These are phyloP conservation scores for Tylopilus intermedius DNA, from an alignment of 768 basidiomycete species.

Conservation along the genomic window DNA sequence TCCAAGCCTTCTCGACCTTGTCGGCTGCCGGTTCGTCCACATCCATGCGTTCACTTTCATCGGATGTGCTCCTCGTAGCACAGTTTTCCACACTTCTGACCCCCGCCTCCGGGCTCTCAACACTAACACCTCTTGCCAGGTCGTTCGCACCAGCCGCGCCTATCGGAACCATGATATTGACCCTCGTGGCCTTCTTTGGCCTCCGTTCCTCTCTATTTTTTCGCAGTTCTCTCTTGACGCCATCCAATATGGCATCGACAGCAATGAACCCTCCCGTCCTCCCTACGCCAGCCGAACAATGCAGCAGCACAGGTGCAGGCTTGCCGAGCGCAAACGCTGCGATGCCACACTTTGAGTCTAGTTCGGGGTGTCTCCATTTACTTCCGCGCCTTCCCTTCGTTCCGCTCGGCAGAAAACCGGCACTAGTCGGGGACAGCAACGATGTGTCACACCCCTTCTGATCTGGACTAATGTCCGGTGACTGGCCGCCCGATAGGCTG, in stretches of 20 bases:
- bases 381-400: constrained; percentile 11
- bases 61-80: not conserved
- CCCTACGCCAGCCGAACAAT: constrained; percentile 94
- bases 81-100: not conserved
- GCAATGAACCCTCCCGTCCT: constrained; percentile 92
- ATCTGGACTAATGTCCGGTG: constrained; percentile 11
- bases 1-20: not conserved
- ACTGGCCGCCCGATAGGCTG: constrained; percentile 15
- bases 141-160: constrained; percentile 1
- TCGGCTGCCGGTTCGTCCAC: constrained; percentile 20
- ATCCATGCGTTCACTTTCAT: constrained; percentile 19
- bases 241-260: constrained; percentile 81
- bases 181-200: constrained; percentile 2
- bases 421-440: constrained; percentile 18
- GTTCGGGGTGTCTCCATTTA: constrained; percentile 33
- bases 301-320: constrained; percentile 62
- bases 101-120: constrained; percentile 10
- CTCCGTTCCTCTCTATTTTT: constrained; percentile 27
- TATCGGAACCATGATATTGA: not conserved
- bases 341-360: constrained; percentile 56
- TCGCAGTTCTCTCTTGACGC: constrained; percentile 55
- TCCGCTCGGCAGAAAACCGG: not conserved
- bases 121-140: not conserved
- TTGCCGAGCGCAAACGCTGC: constrained; percentile 45
- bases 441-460: not conserved